Evolutionary conservation across 2,329 filamentous ascomycete species (phyloP).

Genomic region (Keithomyces neogunnii): DNA sequence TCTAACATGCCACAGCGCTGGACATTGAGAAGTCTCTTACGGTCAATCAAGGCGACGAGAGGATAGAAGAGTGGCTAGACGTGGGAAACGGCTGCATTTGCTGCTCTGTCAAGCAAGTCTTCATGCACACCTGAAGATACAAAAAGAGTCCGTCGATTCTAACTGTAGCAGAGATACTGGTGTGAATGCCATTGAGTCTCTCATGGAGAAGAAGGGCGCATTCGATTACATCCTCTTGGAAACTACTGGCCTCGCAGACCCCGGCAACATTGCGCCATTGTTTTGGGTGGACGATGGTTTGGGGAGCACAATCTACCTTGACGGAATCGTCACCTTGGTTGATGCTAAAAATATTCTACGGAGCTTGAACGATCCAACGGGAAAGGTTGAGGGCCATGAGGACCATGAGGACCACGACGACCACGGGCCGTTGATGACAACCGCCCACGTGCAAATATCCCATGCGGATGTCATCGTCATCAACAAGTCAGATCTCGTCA

Average conservation of each 20-base stretch:
- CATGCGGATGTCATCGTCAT: constrained; percentile 93
- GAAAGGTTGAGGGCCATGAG: constrained; percentile 43
- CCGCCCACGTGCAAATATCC: constrained; percentile 91
- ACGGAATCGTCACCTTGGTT: constrained; percentile 92
- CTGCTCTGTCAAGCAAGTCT: constrained; percentile 81
- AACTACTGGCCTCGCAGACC: constrained; percentile 90
- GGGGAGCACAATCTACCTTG: constrained; percentile 89
- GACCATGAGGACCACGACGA: constrained; percentile 43
- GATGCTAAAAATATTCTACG: constrained; percentile 88
- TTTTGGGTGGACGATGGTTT: constrained; percentile 98
- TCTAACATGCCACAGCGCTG: constrained; percentile 46
- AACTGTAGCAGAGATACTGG: constrained; percentile 62
- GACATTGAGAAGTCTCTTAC: constrained; percentile 96
- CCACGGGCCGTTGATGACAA: constrained; percentile 68
- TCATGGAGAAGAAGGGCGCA: constrained; percentile 87
- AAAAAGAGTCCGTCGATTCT: not conserved
- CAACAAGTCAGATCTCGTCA: constrained; percentile 87
- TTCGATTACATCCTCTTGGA: constrained; percentile 98
- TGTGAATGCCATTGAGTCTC: constrained; percentile 86
- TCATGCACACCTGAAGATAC: constrained; percentile 1
- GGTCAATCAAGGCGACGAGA: constrained; percentile 72
- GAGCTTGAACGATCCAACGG: constrained; percentile 65
- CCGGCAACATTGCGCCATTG: constrained; percentile 86
- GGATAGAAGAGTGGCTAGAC: constrained; percentile 91
- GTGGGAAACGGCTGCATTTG: constrained; percentile 96